Evolutionary conservation across 2,329 filamentous ascomycete species (phyloP).

Genomic region (Ophiostoma populinum): DNA sequence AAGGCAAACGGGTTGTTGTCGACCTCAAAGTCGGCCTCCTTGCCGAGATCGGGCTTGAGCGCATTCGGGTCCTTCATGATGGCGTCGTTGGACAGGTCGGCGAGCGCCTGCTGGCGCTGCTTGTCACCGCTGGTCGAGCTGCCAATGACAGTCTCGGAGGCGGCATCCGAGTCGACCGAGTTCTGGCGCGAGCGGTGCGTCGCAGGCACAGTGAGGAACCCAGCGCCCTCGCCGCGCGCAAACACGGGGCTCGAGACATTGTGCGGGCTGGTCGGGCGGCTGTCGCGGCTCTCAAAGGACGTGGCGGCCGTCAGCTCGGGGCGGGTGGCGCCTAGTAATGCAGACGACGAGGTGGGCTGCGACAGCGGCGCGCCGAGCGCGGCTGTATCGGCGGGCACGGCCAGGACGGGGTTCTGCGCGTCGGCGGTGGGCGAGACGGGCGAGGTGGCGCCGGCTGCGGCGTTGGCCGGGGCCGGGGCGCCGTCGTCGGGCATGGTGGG

Average conservation of each 20-base stretch:
- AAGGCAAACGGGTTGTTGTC: conserved; percentile 75
- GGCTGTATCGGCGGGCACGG: background rate
- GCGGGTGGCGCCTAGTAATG: conserved; percentile 7
- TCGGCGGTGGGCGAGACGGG: conserved; percentile 23
- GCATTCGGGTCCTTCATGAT: conserved; percentile 51
- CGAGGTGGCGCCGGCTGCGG: conserved; percentile 14
- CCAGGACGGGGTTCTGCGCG: conserved; percentile 18
- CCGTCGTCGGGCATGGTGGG: conserved; percentile 17
- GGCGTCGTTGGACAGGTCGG: conserved; percentile 24
- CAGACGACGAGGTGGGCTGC: background rate
- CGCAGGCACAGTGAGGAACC: conserved; percentile 50
- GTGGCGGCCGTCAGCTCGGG: conserved; percentile 35
- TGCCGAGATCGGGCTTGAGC: conserved; percentile 57
- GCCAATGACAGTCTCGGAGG: conserved; percentile 43
- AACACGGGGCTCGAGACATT: conserved; percentile 47
- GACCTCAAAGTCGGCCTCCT: conserved; percentile 58
- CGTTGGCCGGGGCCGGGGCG: conserved; percentile 13
- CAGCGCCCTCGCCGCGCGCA: conserved; percentile 27
- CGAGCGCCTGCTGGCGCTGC: conserved; percentile 11
- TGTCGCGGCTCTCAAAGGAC: conserved; percentile 49
- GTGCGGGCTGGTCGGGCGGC: conserved; percentile 52
- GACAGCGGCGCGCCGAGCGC: background rate
- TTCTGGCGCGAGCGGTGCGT: conserved; percentile 44
- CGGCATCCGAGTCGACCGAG: conserved; percentile 49
- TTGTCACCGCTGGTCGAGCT: conserved; percentile 28